Conservation (phyloP, 208 protist genomes). For the Porcisia deanei region DNA sequence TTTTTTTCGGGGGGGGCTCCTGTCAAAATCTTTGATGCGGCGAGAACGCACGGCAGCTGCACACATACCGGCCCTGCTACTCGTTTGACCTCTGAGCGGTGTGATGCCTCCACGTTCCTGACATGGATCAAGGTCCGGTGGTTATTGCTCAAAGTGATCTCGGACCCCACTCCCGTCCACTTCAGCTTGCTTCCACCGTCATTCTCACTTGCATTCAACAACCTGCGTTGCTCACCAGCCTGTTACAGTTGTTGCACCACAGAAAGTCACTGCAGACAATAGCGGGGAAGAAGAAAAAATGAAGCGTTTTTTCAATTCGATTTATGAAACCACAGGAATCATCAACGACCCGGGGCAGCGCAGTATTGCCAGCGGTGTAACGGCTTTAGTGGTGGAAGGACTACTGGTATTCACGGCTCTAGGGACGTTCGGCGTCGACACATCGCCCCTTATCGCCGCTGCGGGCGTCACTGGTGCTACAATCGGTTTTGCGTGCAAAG, state of each 20-base stretch:
- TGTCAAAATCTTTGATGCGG: no score
- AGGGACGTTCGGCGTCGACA: conserved; percentile 77
- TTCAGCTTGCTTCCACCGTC: no score
- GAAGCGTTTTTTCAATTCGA: conserved; percentile 83
- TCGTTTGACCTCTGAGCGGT: no score
- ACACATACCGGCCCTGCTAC: no score
- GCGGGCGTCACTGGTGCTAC: conserved; percentile 82
- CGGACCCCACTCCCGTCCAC: no score
- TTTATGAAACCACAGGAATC: conserved; percentile 66
- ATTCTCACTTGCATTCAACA: no score
- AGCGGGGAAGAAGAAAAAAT: conserved; percentile 20
- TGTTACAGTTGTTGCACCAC: not conserved
- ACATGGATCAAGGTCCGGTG: no score
- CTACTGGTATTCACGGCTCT: conserved; percentile 61
- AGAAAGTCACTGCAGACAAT: not conserved
- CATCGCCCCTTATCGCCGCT: conserved; percentile 69
- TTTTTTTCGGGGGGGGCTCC: no score
- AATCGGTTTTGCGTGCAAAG: conserved; percentile 84
- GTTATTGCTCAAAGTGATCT: no score
- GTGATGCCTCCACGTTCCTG: no score
- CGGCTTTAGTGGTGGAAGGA: conserved; percentile 54
- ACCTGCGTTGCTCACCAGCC: no score
- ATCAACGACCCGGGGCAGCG: conserved; percentile 72
- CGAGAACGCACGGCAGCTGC: no score
- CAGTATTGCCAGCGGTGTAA: conserved; percentile 70